Evolutionary conservation across 345 rosid species (phyloP), one percentile per base, ranked within the genome.

Genomic region (Moringa oleifera): DNA sequence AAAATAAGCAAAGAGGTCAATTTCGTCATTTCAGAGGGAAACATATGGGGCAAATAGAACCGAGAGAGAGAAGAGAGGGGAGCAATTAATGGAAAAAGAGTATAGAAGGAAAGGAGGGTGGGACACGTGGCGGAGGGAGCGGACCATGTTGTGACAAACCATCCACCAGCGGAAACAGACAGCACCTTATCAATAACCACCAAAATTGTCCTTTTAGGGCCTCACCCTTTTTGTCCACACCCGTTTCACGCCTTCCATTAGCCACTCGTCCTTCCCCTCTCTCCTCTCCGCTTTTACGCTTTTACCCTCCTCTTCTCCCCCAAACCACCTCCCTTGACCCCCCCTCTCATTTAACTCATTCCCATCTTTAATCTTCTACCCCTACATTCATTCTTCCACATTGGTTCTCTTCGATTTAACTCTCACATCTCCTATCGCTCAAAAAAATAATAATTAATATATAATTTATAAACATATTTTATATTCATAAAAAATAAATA

Each of bases 181-280:
- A 6, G 15, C 11, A 20, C 56, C 51, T 33, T 12, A 17, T 53
- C 68, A 12, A 17, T 57, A 67, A 51, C 50, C 63, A 67, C 70
- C 67, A 64, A 70, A 59, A 0, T 51, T 51, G 60, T 53, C 68
- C 62, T 60, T 64, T 64, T 23, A 53, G 65, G 57, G 24, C n/a
- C 12, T 1, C 2, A 1, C 51, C 22, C 18, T 22, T 20, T 51
- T 51, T 31, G 53, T 53, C 51, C 59, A 25, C 59, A 12, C 49
- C 17, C 17, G 0, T 37, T 59, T 22, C 50, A 25, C 6, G 45
- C 19, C 68, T 0, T 20, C 36, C 12, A 10, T 23, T 19, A 57
- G 36, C 67, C 74, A 22, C 47, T 24, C 60, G 18, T 25, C 25
- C 5, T 0, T 0, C 19, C 10, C 18, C 41, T 12, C n/a, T n/a